phyloP scores from a whole-genome alignment of 768 basidiomycete genomes.

The Podaxis pistillaris region DNA sequence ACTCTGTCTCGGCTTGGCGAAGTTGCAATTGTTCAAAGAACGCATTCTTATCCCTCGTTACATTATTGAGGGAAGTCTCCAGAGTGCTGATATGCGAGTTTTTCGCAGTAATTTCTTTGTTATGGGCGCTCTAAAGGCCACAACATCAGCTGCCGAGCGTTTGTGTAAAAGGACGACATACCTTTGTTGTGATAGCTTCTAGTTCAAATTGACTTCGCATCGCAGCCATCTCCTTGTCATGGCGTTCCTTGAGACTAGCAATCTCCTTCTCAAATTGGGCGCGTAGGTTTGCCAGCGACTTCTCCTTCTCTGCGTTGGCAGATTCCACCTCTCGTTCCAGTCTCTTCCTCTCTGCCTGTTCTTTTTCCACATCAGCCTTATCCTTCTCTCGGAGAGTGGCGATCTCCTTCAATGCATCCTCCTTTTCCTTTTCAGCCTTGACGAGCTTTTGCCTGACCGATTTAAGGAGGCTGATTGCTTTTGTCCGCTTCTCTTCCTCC shows the following conservation, averaged over 20 bases:
- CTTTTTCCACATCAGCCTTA: conserved; percentile 52
- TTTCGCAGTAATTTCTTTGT: conserved; percentile 63
- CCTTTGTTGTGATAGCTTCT: conserved; percentile 75
- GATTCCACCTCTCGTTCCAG: conserved; percentile 65
- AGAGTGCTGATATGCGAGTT: conserved; percentile 64
- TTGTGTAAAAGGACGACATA: background rate
- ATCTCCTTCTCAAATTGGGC: conserved; percentile 75
- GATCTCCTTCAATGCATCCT: conserved; percentile 68
- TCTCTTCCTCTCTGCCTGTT: conserved; percentile 48
- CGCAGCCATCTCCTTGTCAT: conserved; percentile 71
- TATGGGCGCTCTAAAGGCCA: conserved; percentile 54
- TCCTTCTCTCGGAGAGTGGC: conserved; percentile 50
- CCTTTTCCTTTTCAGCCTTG: conserved; percentile 91
- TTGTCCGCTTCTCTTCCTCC: conserved; percentile 96
- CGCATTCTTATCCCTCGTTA: conserved; percentile 71
- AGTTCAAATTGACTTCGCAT: conserved; percentile 74
- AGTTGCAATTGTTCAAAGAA: conserved; percentile 87
- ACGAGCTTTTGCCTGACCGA: conserved; percentile 97
- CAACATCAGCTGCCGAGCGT: background rate
- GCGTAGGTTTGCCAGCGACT: conserved; percentile 55
- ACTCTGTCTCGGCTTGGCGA: conserved; percentile 89
- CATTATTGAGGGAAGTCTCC: conserved; percentile 65
- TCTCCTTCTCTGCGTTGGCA: conserved; percentile 61
- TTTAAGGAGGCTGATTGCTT: conserved; percentile 90
- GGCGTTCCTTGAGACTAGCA: conserved; percentile 53